Evolutionary conservation across 352 stramenopile genomes (phyloP).

Genomic region (Globisporangium camurandrum): DNA sequence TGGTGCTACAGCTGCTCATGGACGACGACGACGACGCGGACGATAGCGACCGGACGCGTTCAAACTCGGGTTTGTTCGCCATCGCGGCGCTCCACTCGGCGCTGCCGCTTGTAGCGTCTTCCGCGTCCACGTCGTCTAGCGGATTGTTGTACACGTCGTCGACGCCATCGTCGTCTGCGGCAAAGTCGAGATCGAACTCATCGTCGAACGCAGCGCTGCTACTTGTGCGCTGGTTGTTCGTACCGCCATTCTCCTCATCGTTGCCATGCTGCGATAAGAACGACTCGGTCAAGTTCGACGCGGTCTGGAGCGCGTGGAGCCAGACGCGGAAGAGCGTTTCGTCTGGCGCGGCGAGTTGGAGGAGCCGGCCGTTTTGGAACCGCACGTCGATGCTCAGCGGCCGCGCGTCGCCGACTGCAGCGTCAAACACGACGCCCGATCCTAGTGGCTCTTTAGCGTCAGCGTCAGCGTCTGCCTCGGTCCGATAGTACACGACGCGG

Average conservation of each 20-base stretch:
- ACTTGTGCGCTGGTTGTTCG: too few relatives aligned
- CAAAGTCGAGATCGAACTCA: constrained; percentile 42
- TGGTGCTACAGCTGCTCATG: too few relatives aligned
- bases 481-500: constrained; percentile 48
- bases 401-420: constrained; percentile 37
- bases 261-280: constrained; percentile 38
- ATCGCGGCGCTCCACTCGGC: constrained; percentile 58
- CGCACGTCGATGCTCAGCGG: constrained; percentile 62
- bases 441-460: constrained; percentile 33
- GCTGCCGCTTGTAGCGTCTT: constrained; percentile 21
- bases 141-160: too few relatives aligned
- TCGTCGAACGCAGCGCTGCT: constrained; percentile 30
- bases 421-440: constrained; percentile 62
- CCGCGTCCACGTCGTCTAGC: constrained; percentile 22
- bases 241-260: constrained; percentile 14
- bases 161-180: constrained; percentile 27
- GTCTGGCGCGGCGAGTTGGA: constrained; percentile 54
- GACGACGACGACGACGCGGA: constrained; percentile 29
- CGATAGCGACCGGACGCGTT: too few relatives aligned
- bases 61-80: constrained; percentile 24
- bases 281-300: constrained; percentile 59
- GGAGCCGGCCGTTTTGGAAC: constrained; percentile 65
- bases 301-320: constrained; percentile 36
- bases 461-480: constrained; percentile 6
- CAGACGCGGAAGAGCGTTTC: constrained; percentile 45